Evolutionary conservation across 2,329 filamentous ascomycete genomes (phyloP), one percentile per base, ranked within the genome.

Genomic region (Herpotrichia juniperi): DNA sequence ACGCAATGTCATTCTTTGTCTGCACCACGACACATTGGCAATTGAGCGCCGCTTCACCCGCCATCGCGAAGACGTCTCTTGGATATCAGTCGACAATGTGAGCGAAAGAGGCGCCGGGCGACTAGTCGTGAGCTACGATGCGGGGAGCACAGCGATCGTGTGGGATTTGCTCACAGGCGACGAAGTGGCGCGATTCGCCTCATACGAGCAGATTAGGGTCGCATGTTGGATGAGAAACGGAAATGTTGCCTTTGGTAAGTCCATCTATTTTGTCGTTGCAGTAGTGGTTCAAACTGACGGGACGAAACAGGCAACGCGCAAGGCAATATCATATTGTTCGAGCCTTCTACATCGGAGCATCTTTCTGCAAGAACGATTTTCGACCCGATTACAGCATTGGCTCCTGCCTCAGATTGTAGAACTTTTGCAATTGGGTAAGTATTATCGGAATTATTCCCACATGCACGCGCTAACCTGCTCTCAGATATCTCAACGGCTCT

Each of bases 191-290:
- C 85, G 93, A n/a, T 97, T 97, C 77, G 87, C 88, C 21, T 94
- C 93, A 0, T 97, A 96, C 68, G 91, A 96, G 67, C 85, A 90
- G 60, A 83, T 97, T 57, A 87, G 87, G 19, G 88, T 91, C 25
- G 93, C 93, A 31, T 83, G 90, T 11, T 99, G 94, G 91, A 97
- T 99, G 93, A 85, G 88, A 39, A 97, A 97, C 76, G 94, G 94
- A 48, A 96, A 96, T 76, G 88, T 99, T 61, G 93, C 91, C 31
- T 97, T 97, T 79, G 94, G 93, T 97, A 81, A 74, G 87, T 63
- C n/a, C 17, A 46, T 48, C 34, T 11, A 30, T 17, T 43, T 24
- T 16, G 10, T 19, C 17, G 40, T 34, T 5, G 14, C n/a, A 14
- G 16, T 19, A 3, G 40, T 22, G 22, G 25, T 28, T 32, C 14